Percentiles rank a stretch among this genome's conserved stretches.
Evolutionary conservation across 257 asterid genomes (phyloP).

Genomic region (Thymus quinquecostatus): DNA sequence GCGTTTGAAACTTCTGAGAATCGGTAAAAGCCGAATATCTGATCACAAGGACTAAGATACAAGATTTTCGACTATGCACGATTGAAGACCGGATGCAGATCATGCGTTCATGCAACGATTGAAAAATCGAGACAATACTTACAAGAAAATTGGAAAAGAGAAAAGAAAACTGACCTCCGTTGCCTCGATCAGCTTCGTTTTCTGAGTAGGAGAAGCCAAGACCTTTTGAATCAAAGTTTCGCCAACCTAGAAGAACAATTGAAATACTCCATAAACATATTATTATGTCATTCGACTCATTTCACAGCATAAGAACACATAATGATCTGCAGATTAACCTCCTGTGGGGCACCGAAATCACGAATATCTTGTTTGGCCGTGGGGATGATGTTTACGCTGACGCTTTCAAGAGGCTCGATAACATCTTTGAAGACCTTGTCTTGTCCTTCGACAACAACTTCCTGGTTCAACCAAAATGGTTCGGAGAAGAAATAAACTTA

Average conservation of each 20-base stretch:
- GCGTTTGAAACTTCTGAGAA: neutral
- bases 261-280: neutral
- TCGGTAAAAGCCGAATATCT: neutral
- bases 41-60: neutral
- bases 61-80: neutral
- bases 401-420: constrained; percentile 93
- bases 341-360: constrained; percentile 81
- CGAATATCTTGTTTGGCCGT: constrained; percentile 83
- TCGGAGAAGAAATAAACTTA: constrained; percentile 7
- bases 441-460: constrained; percentile 84
- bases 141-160: neutral
- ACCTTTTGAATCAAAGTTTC: constrained; percentile 72
- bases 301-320: neutral
- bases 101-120: neutral
- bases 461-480: constrained; percentile 49
- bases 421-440: constrained; percentile 98
- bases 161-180: constrained; percentile 54
- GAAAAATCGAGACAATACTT: neutral
- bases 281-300: neutral
- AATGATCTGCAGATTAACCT: constrained; percentile 49
- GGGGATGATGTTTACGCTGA: constrained; percentile 77
- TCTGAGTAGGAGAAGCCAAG: constrained; percentile 81
- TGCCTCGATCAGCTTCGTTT: constrained; percentile 82
- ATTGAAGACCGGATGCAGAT: neutral
- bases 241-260: constrained; percentile 61